Base-by-base conservation (phyloP, 768 basidiomycete genomes). In the Gyrodon lividus region DNA sequence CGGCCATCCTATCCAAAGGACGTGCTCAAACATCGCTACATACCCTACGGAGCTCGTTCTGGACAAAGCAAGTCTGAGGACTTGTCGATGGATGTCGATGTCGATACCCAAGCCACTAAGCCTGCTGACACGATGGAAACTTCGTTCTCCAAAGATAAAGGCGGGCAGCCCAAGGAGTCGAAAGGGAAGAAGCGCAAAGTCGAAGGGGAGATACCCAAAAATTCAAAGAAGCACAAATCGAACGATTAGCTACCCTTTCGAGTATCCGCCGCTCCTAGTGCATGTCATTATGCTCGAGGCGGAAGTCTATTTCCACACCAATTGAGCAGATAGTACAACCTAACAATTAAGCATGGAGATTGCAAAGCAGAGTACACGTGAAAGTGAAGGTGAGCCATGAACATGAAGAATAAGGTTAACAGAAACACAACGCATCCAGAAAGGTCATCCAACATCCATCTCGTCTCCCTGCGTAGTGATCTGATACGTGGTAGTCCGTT, bases 401-500 rank as follows among this genome's bases (percentile, higher is more conserved):
- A 59, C 56, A 56, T 57, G 63, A 58, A 51, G 46, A 63, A 66
- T 65, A 66, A 60, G 55, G 61, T 62, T 58, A 57, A 53, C 42
- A 43, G 47, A 37, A 45, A 43, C 33, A 22, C 51, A 43, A 24
- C 37, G 51, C 43, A 26, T 50, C 40, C 50, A 55, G 37, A 38
- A 39, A 33, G 20, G 39, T 77, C 67, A 86, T 61, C 84, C 83
- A 52, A 87, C 73, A 65, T 87, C 85, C 86, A 88, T 88, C 56
- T 76, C 82, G 58, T 86, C 82, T 31, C 72, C 74, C 44, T 68
- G 70, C 19, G 71, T 83, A 35, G 77, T 77, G 66, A 78, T 80
- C 48, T 61, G 63, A 44, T 58, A 66, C 43, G 56, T 59, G 53
- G 40, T 70, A 58, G 68, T 67, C 69, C 72, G 62, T 64, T 53